Percentiles rank a stretch among this genome's conserved stretches.
Evolutionary conservation across 1,284 basidiomycete genomes (phyloP).

Genomic region (Melampsora allii-populina): DNA sequence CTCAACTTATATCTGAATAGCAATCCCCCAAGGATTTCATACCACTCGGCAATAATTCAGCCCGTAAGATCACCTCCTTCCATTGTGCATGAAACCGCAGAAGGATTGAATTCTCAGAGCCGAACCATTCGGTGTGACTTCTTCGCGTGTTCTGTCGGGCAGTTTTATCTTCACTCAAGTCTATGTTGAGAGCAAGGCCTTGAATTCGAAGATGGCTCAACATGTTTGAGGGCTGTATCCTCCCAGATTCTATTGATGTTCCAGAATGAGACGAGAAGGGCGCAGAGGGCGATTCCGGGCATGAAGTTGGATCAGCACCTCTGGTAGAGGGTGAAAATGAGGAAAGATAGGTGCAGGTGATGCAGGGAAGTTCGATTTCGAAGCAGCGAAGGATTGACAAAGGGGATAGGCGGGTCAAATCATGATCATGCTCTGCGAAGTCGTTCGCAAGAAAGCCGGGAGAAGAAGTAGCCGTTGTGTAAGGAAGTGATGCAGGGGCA

Average conservation of each 20-base stretch:
- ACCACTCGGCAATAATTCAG: conserved; percentile 12
- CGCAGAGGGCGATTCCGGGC: conserved; percentile 12
- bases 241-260: not conserved
- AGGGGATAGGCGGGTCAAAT: not conserved
- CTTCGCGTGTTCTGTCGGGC: not conserved
- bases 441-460: not conserved
- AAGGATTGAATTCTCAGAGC: conserved; percentile 11
- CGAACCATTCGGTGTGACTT: conserved; percentile 43
- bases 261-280: not conserved
- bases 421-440: not conserved
- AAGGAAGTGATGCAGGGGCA: not conserved
- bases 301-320: conserved; percentile 5
- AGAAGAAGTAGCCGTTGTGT: not conserved
- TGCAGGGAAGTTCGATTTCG: not conserved
- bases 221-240: conserved; percentile 12
- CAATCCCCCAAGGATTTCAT: not conserved
- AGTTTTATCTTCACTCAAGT: conserved; percentile 32
- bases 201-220: conserved; percentile 9
- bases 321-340: not conserved
- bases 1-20: not conserved
- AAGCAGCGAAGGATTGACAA: conserved; percentile 7
- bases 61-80: conserved; percentile 25
- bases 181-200: conserved; percentile 24
- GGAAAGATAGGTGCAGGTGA: conserved; percentile 3
- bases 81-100: conserved; percentile 24